Evolutionary conservation across 2,329 filamentous ascomycete genomes (phyloP), one percentile per base, ranked within the genome.

Genomic region (Dactylonectria macrodidyma): DNA sequence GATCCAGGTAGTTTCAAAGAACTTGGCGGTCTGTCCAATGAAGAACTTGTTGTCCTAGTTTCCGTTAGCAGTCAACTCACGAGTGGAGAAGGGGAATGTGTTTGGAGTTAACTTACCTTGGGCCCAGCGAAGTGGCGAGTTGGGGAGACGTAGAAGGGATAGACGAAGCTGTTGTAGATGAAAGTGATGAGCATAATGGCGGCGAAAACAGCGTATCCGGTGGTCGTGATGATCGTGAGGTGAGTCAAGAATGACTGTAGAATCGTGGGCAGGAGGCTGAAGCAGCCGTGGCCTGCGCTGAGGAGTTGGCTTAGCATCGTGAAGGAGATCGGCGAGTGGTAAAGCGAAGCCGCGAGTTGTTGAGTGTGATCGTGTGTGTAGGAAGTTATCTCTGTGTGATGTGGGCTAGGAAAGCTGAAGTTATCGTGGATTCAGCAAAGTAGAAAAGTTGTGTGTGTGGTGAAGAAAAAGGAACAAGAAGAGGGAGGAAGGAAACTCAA

Each of bases 101-200:
- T 19, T 30, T n/a, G 5, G n/a, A 6, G 33, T 4, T n/a, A 3
- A 30, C 70, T 9, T 70, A 84, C 83, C 73, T 79, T 81, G 16
- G 84, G 84, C 0, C 83, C 83, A 0, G 84, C 84, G 1, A 86
- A 70, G 57, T 83, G 74, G 14, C 84, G 79, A n/a, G 85, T 74
- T 0, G 84, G 81, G 0, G 84, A 86, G 52, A 84, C 64, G 62
- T 79, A 78, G 56, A 78, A 77, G 4, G 84, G 84, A 63, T 84
- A 85, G 26, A 87, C 67, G 64, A 84, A 76, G 46, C 81, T 24
- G 41, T 68, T 71, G 60, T 74, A 73, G 14, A 19, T n/a, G 16
- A 54, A 9, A 3, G 22, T 22, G 34, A 34, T 51, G n/a, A 44
- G 19, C 8, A 62, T 5, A 1, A 52, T 22, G 24, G 56, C 33